Evolutionary conservation across 768 basidiomycete species (phyloP), one percentile per base, ranked within the genome.

Genomic region (Lanmaoa rubissima): DNA sequence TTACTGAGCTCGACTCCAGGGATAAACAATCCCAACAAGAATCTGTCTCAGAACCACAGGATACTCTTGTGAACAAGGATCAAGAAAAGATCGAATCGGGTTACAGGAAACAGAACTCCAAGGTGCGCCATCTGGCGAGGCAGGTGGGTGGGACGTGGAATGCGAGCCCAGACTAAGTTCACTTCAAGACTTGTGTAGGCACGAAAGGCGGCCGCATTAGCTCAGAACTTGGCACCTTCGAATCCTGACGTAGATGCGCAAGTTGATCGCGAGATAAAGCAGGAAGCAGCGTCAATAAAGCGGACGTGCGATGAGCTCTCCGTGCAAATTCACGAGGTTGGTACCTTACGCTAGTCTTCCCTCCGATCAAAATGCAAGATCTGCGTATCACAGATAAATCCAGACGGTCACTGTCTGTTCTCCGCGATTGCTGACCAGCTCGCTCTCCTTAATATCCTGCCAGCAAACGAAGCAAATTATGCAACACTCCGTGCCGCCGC

Each of bases 401-500:
- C 96, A 17, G 96, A 98, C 65, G 96, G 96, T 0, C 95, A 98
- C 65, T 98, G 96, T 75, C 85, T 98, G 32, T 99, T 89, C 76
- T 90, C 93, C 46, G 92, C 96, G 11, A 78, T 98, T 26, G 96
- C 92, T 26, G 94, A 98, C 72, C 96, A 99, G 69, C 84, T 97
- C 34, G 78, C 77, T 44, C 65, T 90, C n/a, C 81, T 94, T 28
- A 82, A 84, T 38, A 71, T 94, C 48, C 58, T 94, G 32, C 79
- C 86, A 10, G 62, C 80, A 2, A 63, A 75, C 14, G 71, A 85
- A 58, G 85, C 88, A 34, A 82, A 77, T 52, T 90, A 91, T 66
- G 65, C 74, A 6, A 75, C 75, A 14, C 79, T 84, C 43, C 88
- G 97, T 24, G 69, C 70, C 14, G 80, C 83, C 14, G 94, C 96